These are phyloP conservation scores for Penicillium nucicola DNA, from an alignment of 495 filamentous ascomycete genomes.

Conservation along the genomic window DNA sequence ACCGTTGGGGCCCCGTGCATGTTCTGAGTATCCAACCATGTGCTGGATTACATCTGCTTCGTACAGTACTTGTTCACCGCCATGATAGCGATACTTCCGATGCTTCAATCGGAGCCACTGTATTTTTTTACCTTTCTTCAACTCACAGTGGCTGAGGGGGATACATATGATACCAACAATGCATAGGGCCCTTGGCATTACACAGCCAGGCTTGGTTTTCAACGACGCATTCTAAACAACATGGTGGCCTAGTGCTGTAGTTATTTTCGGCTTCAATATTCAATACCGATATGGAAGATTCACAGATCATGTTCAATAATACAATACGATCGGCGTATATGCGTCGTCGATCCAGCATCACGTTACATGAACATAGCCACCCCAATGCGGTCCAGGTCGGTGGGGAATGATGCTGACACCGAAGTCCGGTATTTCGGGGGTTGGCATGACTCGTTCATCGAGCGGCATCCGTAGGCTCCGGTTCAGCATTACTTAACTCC, in stretches of 20 bases:
- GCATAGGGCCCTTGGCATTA: neutral
- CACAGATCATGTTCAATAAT: neutral
- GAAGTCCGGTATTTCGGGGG: too few relatives aligned
- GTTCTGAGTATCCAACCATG: too few relatives aligned
- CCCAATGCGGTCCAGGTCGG: neutral
- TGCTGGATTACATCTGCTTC: too few relatives aligned
- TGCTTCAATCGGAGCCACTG: neutral
- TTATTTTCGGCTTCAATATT: neutral
- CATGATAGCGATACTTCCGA: too few relatives aligned
- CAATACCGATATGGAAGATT: neutral
- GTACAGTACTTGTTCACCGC: too few relatives aligned
- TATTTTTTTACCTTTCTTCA: neutral
- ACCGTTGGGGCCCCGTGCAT: too few relatives aligned
- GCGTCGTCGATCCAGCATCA: conserved; percentile 4
- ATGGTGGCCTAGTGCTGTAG: neutral
- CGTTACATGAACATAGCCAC: neutral
- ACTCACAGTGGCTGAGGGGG: too few relatives aligned
- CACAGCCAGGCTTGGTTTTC: conserved; percentile 3
- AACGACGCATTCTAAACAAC: neutral
- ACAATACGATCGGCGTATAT: conserved; percentile 6
- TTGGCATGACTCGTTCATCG: too few relatives aligned
- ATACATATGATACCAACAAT: neutral
- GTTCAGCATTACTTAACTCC: too few relatives aligned
- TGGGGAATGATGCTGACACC: neutral
- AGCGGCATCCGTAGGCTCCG: too few relatives aligned